Evolutionary conservation across 1,139 yeast genomes (phyloP).

Genomic region (Kluyveromyces sp.): DNA sequence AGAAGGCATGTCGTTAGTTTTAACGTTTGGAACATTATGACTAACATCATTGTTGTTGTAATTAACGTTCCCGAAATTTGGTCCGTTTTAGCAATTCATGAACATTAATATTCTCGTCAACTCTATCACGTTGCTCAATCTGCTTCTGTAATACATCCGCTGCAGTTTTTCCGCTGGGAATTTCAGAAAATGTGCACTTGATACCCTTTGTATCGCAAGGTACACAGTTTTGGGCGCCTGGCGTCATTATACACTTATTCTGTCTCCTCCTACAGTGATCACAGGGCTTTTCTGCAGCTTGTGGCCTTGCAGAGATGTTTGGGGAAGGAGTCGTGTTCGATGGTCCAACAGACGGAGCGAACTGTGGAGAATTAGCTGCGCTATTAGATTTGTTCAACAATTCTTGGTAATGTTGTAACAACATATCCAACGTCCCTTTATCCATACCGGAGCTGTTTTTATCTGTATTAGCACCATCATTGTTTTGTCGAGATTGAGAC

Average conservation of each 20-base stretch:
- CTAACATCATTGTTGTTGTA: slow-evolving; percentile 6
- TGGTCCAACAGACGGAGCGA: slow-evolving; percentile 3
- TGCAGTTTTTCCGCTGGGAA: slow-evolving; percentile 10
- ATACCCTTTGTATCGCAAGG: slow-evolving; percentile 63
- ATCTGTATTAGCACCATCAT: background rate
- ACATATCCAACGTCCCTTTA: slow-evolving; percentile 21
- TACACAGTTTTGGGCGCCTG: slow-evolving; percentile 51
- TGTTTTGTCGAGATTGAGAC: slow-evolving; percentile 4
- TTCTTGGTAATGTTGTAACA: slow-evolving; percentile 25
- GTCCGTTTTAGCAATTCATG: slow-evolving; percentile 16
- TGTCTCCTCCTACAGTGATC: slow-evolving; percentile 64
- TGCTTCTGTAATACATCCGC: slow-evolving; percentile 8
- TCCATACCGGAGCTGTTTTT: slow-evolving; percentile 7
- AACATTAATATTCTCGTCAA: slow-evolving; percentile 15
- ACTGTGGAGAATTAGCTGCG: slow-evolving; percentile 9
- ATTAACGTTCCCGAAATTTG: slow-evolving; percentile 3
- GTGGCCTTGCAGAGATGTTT: slow-evolving; percentile 8
- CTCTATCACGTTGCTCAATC: slow-evolving; percentile 13
- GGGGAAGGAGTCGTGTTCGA: slow-evolving; percentile 4
- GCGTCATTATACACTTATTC: slow-evolving; percentile 55
- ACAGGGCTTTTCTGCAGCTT: slow-evolving; percentile 39
- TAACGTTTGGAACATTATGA: background rate
- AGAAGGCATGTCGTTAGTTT: background rate
- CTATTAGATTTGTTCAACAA: slow-evolving; percentile 16
- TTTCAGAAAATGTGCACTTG: slow-evolving; percentile 47